Conservation (phyloP, 2,329 filamentous ascomycete species). For the Pseudocercospora cruenta region DNA sequence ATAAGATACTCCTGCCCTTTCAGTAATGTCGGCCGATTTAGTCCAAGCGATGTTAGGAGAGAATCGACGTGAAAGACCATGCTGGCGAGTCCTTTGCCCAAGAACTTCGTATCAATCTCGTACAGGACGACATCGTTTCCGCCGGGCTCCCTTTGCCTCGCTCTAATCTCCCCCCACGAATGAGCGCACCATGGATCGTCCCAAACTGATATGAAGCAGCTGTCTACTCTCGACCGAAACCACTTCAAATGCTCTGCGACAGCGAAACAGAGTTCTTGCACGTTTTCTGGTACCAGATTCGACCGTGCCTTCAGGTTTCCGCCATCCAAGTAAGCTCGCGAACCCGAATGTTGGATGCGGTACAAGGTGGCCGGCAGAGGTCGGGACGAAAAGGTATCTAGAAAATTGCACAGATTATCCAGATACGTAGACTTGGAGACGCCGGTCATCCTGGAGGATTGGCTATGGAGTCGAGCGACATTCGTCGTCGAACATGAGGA, state of each 20-base stretch:
- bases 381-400: conserved; percentile 3
- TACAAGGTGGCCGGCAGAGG: conserved; percentile 6
- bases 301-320: conserved; percentile 10
- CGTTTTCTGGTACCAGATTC: not conserved
- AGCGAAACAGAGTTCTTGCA: not conserved
- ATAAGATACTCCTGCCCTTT: conserved; percentile 4
- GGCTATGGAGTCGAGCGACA: not conserved
- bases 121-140: conserved; percentile 1
- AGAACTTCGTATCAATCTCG: conserved; percentile 1
- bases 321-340: conserved; percentile 7
- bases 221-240: conserved; percentile 2
- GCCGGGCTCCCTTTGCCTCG: conserved; percentile 3
- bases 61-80: conserved; percentile 10
- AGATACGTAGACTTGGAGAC: not conserved
- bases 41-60: not conserved
- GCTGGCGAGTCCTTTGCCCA: conserved; percentile 1
- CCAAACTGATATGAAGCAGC: conserved; percentile 8
- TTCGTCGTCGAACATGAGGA: conserved; percentile 1
- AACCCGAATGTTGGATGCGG: conserved; percentile 4
- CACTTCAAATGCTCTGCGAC: conserved; percentile 3
- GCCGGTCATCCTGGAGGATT: not conserved
- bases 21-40: conserved; percentile 4
- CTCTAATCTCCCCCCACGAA: conserved; percentile 2
- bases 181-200: conserved; percentile 10
- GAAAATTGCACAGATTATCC: conserved; percentile 6